A percentile compares a stretch with the other conserved stretches of the same genome.
Conservation (phyloP, 73 alveolate genomes). For the Paramecium biaurelia region DNA sequence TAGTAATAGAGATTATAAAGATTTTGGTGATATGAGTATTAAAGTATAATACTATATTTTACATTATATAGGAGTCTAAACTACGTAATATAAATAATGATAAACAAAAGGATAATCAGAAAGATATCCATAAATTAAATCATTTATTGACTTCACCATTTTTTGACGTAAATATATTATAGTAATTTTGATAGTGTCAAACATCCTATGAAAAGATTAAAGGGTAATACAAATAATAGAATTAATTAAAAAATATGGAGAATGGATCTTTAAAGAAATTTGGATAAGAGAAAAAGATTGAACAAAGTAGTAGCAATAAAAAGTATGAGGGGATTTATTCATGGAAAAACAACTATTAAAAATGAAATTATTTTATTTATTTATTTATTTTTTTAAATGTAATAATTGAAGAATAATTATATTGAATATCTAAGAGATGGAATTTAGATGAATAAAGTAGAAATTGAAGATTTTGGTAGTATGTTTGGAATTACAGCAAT, state of each 20-base stretch:
- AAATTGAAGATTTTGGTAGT: background rate
- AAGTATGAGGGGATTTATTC: background rate
- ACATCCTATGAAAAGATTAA: background rate
- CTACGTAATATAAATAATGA: background rate
- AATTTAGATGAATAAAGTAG: background rate
- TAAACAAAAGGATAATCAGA: background rate
- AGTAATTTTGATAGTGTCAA: background rate
- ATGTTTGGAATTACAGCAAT: background rate
- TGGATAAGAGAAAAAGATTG: background rate
- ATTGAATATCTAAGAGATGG: background rate
- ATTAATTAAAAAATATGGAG: background rate
- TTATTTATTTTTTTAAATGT: background rate
- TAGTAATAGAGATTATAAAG: background rate
- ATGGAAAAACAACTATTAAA: conserved; percentile 21
- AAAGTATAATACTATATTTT: background rate
- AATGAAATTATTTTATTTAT: background rate
- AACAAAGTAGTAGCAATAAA: background rate
- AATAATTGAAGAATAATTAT: background rate
- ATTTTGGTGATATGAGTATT: conserved; percentile 20
- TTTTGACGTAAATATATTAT: background rate
- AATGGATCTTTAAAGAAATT: background rate
- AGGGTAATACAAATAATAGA: background rate
- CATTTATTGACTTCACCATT: background rate
- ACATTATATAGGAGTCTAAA: background rate
- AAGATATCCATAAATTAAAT: background rate